phyloP scores from a whole-genome alignment of 495 filamentous ascomycete species.

The Apiosordaria backusii region DNA sequence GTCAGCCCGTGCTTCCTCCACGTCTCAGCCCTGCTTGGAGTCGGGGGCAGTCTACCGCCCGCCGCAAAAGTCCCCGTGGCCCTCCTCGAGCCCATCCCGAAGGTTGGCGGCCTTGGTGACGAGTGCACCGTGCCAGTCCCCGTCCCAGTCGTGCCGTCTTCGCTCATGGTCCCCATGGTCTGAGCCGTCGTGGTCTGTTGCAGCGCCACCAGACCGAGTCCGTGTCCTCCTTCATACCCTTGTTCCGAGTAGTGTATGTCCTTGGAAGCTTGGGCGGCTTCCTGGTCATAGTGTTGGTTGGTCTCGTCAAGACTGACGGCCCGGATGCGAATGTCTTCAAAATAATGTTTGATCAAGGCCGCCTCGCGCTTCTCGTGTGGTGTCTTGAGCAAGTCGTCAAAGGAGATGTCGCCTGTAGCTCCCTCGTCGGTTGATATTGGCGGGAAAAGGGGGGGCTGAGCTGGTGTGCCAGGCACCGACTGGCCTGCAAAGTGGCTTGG shows the following conservation, averaged over 20 bases:
- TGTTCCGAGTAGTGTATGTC: conserved; percentile 10
- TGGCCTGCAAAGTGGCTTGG: not conserved
- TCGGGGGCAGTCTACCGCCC: not conserved
- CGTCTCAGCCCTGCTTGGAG: not conserved
- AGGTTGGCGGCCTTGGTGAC: not conserved
- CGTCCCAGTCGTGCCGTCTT: not conserved
- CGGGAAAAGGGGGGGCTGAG: not conserved
- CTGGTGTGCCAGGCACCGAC: not conserved
- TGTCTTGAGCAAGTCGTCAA: conserved; percentile 19
- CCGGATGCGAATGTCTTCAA: conserved; percentile 16
- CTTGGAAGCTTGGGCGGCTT: conserved; percentile 16
- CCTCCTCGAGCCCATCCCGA: not conserved
- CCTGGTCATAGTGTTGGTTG: conserved; percentile 14
- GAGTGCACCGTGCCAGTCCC: not conserved
- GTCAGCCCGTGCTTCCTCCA: conserved; percentile 5
- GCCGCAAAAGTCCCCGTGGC: conserved; percentile 1
- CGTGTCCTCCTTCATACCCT: not conserved
- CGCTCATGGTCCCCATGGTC: not conserved
- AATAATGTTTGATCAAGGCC: conserved; percentile 26
- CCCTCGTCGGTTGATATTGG: not conserved
- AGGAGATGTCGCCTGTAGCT: conserved; percentile 11
- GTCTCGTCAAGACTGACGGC: conserved; percentile 11
- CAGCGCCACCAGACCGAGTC: not conserved
- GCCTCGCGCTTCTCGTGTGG: conserved; percentile 24
- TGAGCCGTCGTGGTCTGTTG: not conserved